A percentile compares a stretch with the other conserved stretches of the same genome.
These are phyloP conservation scores for Ganoderma leucocontextum DNA, from an alignment of 1,284 basidiomycete species.

Conservation along the genomic window DNA sequence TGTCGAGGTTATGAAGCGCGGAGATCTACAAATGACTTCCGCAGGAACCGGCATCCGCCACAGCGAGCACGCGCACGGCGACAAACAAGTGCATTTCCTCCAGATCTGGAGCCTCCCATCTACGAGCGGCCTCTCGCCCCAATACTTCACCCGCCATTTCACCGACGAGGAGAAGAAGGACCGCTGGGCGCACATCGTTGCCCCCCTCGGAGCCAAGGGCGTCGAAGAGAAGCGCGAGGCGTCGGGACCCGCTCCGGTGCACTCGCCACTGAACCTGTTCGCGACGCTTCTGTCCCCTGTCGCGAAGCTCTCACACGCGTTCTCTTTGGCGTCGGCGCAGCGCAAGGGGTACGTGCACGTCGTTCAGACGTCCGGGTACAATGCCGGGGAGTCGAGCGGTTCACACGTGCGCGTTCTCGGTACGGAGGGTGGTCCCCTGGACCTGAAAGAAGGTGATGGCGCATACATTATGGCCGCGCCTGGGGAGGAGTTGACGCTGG, in stretches of 20 bases:
- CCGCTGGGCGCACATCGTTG: slow-evolving; percentile 50
- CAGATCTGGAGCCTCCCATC: slow-evolving; percentile 88
- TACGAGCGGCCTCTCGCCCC: slow-evolving; percentile 63
- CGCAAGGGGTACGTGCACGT: slow-evolving; percentile 68
- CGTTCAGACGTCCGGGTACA: slow-evolving; percentile 82
- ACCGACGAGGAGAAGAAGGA: slow-evolving; percentile 84
- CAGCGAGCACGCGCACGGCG: slow-evolving; percentile 76
- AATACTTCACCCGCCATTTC: slow-evolving; percentile 90
- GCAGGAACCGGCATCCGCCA: slow-evolving; percentile 89
- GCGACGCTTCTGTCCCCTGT: slow-evolving; percentile 72
- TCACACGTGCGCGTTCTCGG: slow-evolving; percentile 54
- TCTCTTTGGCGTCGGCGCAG: slow-evolving; percentile 36
- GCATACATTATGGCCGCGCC: slow-evolving; percentile 64
- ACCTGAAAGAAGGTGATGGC: slow-evolving; percentile 73
- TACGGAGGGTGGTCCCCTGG: slow-evolving; percentile 49
- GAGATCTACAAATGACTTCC: slow-evolving; percentile 91
- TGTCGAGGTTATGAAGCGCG: slow-evolving; percentile 85
- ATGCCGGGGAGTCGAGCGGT: slow-evolving; percentile 58
- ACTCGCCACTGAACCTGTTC: slow-evolving; percentile 65
- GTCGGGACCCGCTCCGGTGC: slow-evolving; percentile 77
- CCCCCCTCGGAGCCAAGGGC: slow-evolving; percentile 39
- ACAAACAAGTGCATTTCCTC: slow-evolving; percentile 78
- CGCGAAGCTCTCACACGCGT: slow-evolving; percentile 58
- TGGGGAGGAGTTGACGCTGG: slow-evolving; percentile 56
- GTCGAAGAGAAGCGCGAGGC: slow-evolving; percentile 71